phyloP scores from a whole-genome alignment of 495 filamentous ascomycete species.

The Tuber microsphaerosporum region DNA sequence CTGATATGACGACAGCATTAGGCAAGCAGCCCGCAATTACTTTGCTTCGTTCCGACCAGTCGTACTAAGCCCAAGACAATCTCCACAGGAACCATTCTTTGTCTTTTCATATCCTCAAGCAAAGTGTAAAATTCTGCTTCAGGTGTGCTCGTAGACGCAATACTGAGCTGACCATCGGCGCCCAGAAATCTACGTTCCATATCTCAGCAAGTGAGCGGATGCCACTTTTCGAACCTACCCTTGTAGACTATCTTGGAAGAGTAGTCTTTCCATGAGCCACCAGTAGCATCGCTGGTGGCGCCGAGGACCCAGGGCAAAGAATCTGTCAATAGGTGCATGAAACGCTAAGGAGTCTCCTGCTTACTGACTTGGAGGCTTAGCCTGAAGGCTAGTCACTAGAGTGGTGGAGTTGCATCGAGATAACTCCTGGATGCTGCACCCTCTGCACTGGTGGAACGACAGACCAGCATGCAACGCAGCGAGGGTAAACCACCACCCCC shows the following conservation, averaged over 20 bases:
- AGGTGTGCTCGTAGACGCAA: not conserved
- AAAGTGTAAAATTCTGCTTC: not conserved
- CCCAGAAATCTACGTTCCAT: not conserved
- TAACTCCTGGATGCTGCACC: not conserved
- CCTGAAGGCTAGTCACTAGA: not conserved
- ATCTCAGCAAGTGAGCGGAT: slow-evolving; percentile 3
- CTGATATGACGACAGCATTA: not conserved
- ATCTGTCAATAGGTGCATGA: not conserved
- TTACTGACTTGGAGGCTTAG: not conserved
- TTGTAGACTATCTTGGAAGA: not conserved
- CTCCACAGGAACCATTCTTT: not conserved
- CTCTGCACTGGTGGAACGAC: not conserved
- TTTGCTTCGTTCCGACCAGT: not conserved
- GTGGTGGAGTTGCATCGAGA: not conserved
- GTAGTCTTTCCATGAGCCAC: not conserved
- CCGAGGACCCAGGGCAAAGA: not conserved
- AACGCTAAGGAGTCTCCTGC: not conserved
- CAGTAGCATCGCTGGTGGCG: not conserved
- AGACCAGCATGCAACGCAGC: not conserved
- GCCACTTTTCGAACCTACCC: not conserved
- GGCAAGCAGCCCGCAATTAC: not conserved
- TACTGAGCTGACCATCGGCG: not conserved
- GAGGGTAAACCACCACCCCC: not conserved
- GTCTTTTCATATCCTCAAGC: not conserved
- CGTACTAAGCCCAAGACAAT: not conserved